Evolutionary conservation across 352 stramenopile genomes (phyloP).

Genomic region (Paralagenidium karlingii): DNA sequence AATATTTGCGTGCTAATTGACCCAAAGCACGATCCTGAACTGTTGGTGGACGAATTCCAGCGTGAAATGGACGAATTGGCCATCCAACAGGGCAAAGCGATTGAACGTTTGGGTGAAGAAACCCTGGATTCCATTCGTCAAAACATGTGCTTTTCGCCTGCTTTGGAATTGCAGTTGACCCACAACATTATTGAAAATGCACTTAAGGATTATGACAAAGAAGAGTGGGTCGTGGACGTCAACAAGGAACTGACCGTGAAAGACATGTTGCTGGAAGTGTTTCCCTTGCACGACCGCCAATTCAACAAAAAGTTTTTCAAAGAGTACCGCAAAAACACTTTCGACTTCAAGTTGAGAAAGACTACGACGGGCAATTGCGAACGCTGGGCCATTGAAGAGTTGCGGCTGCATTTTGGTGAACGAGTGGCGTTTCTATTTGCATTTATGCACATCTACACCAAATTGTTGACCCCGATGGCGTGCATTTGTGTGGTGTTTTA

Average conservation of each 20-base stretch:
- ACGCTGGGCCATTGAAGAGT: constrained; percentile 75
- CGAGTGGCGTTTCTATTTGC: constrained; percentile 83
- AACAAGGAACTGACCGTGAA: constrained; percentile 74
- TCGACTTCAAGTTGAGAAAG: constrained; percentile 56
- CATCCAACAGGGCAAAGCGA: constrained; percentile 60
- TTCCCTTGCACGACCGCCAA: constrained; percentile 68
- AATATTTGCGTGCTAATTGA: constrained; percentile 75
- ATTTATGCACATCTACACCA: constrained; percentile 87
- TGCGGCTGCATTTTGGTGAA: constrained; percentile 79
- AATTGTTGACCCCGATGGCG: constrained; percentile 65
- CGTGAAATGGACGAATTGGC: constrained; percentile 75
- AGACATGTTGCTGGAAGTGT: constrained; percentile 68
- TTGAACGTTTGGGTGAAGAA: constrained; percentile 56
- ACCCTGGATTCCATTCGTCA: constrained; percentile 63
- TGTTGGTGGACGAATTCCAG: constrained; percentile 80
- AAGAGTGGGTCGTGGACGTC: constrained; percentile 77
- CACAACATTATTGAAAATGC: constrained; percentile 85
- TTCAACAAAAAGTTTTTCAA: constrained; percentile 84
- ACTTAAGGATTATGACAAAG: constrained; percentile 78
- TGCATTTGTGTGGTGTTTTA: constrained; percentile 61
- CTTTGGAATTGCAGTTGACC: constrained; percentile 72
- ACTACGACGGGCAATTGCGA: constrained; percentile 63
- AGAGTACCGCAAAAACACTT: constrained; percentile 74
- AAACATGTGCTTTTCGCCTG: constrained; percentile 79
- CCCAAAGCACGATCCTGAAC: constrained; percentile 69